These are phyloP conservation scores for Imleria badia DNA, from an alignment of 768 basidiomycete genomes.

Conservation along the genomic window DNA sequence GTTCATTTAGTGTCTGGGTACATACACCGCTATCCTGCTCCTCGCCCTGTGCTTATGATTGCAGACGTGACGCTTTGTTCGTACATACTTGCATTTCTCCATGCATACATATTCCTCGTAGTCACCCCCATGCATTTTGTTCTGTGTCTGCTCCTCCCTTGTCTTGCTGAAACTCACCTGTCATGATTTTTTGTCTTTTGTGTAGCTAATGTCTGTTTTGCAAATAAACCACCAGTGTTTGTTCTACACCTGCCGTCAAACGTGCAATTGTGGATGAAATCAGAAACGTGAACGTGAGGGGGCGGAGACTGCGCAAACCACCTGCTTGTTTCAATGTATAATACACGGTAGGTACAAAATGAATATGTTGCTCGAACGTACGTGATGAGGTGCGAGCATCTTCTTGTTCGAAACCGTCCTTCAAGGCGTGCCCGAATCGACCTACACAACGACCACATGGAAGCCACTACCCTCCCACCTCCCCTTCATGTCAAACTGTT, in stretches of 20 bases:
- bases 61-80: conserved; percentile 21
- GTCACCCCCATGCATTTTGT: conserved; percentile 21
- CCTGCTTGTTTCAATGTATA: no score
- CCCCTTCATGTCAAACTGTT: background rate
- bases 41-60: conserved; percentile 8
- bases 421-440: no score
- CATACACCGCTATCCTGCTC: conserved; percentile 20
- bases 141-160: conserved; percentile 1
- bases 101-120: conserved; percentile 27
- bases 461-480: background rate
- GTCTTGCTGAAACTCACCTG: conserved; percentile 16
- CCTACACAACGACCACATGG: background rate
- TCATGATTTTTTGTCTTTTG: conserved; percentile 7
- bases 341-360: no score
- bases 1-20: conserved; percentile 20
- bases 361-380: no score
- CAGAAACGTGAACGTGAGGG: no score
- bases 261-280: no score
- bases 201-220: conserved; percentile 21
- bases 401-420: no score
- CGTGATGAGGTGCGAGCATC: no score
- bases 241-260: no score
- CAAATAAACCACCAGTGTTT: no score
- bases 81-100: conserved; percentile 29
- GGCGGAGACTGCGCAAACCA: no score